A percentile compares a stretch with the other conserved stretches of the same genome.
phyloP scores from a whole-genome alignment of 2,329 filamentous ascomycete species.

The Fusarium falciforme region DNA sequence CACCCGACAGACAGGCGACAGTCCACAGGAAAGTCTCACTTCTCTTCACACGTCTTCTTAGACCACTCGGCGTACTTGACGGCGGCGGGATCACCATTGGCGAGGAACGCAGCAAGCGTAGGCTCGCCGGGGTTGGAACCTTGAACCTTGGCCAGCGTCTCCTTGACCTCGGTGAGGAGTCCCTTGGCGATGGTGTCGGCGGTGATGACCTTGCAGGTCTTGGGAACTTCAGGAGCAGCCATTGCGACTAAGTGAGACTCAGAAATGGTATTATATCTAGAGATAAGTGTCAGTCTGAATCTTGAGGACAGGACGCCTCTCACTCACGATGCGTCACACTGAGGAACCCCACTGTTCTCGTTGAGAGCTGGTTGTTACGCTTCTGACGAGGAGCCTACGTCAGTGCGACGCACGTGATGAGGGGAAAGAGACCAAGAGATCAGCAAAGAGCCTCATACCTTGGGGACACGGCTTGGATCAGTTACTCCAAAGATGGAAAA shows the following conservation, averaged over 20 bases:
- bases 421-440: conserved; percentile 2
- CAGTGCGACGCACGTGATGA: conserved; percentile 26
- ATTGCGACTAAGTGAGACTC: conserved; percentile 35
- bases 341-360: conserved; percentile 34
- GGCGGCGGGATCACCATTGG: conserved; percentile 90
- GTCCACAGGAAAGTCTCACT: conserved; percentile 70
- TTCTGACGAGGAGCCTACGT: conserved; percentile 16
- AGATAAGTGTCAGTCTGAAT: conserved; percentile 21
- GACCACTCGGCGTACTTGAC: conserved; percentile 97
- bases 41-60: conserved; percentile 93
- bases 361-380: conserved; percentile 26
- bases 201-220: conserved; percentile 92
- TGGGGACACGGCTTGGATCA: conserved; percentile 14
- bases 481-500: conserved; percentile 22
- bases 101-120: conserved; percentile 89
- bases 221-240: conserved; percentile 57
- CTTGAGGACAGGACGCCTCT: neutral
- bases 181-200: conserved; percentile 88
- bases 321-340: conserved; percentile 27
- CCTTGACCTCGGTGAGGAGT: conserved; percentile 81
- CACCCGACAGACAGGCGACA: conserved; percentile 34
- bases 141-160: conserved; percentile 78
- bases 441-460: conserved; percentile 23
- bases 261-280: conserved; percentile 18
- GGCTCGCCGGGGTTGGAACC: conserved; percentile 68